Evolutionary conservation across 2,329 filamentous ascomycete genomes (phyloP), one percentile per base, ranked within the genome.

Genomic region (Paecilomyces fulvus): DNA sequence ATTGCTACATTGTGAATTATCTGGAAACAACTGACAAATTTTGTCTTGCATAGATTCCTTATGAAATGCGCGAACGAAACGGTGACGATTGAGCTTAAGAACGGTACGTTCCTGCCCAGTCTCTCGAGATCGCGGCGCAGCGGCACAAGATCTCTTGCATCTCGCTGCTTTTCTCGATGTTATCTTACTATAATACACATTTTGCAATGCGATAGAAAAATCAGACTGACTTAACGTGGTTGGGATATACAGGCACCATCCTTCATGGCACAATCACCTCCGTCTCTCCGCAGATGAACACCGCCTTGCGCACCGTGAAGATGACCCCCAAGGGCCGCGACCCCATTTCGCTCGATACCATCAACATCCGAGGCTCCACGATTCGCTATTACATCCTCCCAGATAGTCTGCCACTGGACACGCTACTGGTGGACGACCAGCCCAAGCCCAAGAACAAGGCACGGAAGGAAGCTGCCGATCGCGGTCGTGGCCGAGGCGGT

Each of bases 361-460:
- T 99, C 83, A 96, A 95, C 78, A 89, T 99, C 63, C 90, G 94
- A 64, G 94, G 94, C 67, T 95, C 89, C 60, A 96, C 92, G 20
- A 95, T 99, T 73, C 86, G 94, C 75, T 96, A 96, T 78, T 92
- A 89, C 73, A 96, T 99, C 72, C 87, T 99, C 10, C 94, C 94
- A 56, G 94, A 99, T 78, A 94, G 89, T 61, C 82, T 99, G 67
- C 92, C 92, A 43, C 83, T 99, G 62, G 94, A 99, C 75, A 96
- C 92, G 46, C 83, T 99, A 54, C 83, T 99, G 60, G 91, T 99
- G 65, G 94, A 99, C 73, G 94, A 99, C 76, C 86, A 90, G 67
- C 91, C 92, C 53, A 99, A 99, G 81, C 92, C 94, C 59, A 97
- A 97, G 88, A 99, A 99, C 79, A 99, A 99, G 85, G 92, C 94